phyloP scores from a whole-genome alignment of 129 eudicot genomes.

The Centella asiatica region DNA sequence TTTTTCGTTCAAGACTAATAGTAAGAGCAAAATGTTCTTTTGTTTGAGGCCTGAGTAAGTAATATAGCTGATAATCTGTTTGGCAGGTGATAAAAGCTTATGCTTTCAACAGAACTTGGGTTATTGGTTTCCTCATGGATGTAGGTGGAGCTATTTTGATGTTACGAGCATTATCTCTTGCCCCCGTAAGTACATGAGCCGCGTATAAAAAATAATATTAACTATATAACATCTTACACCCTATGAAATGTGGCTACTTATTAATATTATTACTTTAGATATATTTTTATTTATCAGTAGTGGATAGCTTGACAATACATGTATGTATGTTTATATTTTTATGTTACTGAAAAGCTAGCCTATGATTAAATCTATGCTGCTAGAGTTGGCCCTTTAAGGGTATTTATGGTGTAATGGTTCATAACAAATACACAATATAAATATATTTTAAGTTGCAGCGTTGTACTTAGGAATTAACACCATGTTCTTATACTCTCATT shows the following conservation, averaged over 20 bases:
- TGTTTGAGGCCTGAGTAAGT: not conserved
- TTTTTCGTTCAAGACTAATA: not conserved
- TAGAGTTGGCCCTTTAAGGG: no score
- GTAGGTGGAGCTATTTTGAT: conserved; percentile 85
- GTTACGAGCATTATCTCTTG: conserved; percentile 93
- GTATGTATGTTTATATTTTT: no score
- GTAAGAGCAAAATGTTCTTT: not conserved
- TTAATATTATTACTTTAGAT: not conserved
- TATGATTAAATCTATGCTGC: no score
- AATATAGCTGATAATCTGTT: not conserved
- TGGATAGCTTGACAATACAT: no score
- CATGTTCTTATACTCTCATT: no score
- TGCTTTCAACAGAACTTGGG: conserved; percentile 79
- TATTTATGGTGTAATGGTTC: no score
- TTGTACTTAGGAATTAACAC: no score
- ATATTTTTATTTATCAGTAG: no score
- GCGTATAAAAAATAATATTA: not conserved
- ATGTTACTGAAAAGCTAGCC: no score
- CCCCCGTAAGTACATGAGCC: conserved; percentile 61
- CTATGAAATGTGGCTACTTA: not conserved
- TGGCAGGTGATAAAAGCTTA: conserved; percentile 83
- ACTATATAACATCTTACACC: no score
- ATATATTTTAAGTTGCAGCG: no score
- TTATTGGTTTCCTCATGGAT: conserved; percentile 81
- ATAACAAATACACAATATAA: no score